Evolutionary conservation across 2,329 filamentous ascomycete genomes (phyloP).

Genomic region (Beauveria sp.): DNA sequence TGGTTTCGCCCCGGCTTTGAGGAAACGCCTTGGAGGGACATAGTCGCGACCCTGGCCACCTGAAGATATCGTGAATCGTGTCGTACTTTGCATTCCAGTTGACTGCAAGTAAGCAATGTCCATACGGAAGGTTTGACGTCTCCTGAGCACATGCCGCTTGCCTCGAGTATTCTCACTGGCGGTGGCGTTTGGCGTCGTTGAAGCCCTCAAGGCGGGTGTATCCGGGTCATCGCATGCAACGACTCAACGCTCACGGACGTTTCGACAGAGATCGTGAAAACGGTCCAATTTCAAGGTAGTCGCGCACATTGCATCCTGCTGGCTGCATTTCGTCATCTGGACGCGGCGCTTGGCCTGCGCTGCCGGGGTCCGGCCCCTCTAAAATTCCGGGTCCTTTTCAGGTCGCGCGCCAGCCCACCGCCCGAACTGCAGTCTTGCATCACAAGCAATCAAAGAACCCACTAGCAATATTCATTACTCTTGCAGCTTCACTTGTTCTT

Average conservation of each 20-base stretch:
- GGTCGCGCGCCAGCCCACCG: constrained; percentile 12
- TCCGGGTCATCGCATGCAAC: not conserved
- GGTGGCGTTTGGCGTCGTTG: not conserved
- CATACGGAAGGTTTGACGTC: too few relatives aligned
- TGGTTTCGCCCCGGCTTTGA: too few relatives aligned
- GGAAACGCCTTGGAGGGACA: too few relatives aligned
- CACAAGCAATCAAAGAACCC: not conserved
- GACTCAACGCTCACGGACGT: not conserved
- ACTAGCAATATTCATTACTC: constrained; percentile 8
- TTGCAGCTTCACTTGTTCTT: not conserved
- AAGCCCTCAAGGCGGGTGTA: not conserved
- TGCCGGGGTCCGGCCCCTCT: constrained; percentile 19
- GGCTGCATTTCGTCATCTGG: constrained; percentile 1
- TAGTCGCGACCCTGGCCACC: too few relatives aligned
- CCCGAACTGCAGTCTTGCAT: constrained; percentile 14
- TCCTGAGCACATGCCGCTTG: too few relatives aligned
- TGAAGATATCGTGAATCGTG: too few relatives aligned
- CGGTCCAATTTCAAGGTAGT: not conserved
- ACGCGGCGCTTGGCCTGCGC: not conserved
- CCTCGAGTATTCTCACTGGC: too few relatives aligned
- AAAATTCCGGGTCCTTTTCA: constrained; percentile 23
- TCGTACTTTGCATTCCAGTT: too few relatives aligned
- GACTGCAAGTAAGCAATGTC: too few relatives aligned
- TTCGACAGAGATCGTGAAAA: not conserved
- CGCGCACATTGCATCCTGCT: not conserved